Evolutionary conservation across 1,284 basidiomycete genomes (phyloP).

Genomic region (Singerocomus rubriflavus): DNA sequence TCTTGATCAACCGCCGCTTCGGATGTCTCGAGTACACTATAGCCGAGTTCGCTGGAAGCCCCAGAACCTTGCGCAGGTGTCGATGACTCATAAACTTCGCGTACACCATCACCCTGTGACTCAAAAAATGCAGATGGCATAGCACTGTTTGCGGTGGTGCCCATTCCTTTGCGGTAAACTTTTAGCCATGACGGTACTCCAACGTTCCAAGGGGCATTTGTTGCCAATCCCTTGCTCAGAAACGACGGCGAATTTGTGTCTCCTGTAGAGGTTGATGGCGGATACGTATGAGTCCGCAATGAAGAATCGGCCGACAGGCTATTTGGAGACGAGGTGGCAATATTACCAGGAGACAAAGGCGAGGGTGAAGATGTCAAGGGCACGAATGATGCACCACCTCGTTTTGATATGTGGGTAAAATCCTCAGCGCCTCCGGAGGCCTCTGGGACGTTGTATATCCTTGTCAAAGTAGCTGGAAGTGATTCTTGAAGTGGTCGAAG

Average conservation of each 20-base stretch:
- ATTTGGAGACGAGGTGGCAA: slow-evolving; percentile 5
- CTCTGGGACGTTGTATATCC: slow-evolving; percentile 34
- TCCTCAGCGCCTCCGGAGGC: slow-evolving; percentile 48
- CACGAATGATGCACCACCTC: slow-evolving; percentile 54
- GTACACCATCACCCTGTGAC: slow-evolving; percentile 31
- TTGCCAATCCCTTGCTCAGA: slow-evolving; percentile 24
- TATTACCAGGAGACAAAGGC: slow-evolving; percentile 13
- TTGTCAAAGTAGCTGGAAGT: slow-evolving; percentile 36
- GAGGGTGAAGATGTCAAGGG: slow-evolving; percentile 46
- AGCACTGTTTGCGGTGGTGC: slow-evolving; percentile 9
- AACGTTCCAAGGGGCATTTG: slow-evolving; percentile 49
- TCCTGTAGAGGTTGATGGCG: slow-evolving; percentile 59
- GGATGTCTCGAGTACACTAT: slow-evolving; percentile 71
- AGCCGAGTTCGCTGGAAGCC: slow-evolving; percentile 59
- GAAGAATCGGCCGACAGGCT: slow-evolving; percentile 20
- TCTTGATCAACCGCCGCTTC: slow-evolving; percentile 61
- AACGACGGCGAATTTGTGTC: slow-evolving; percentile 30
- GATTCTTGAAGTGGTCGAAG: slow-evolving; percentile 63
- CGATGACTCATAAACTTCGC: slow-evolving; percentile 53
- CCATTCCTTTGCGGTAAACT: slow-evolving; percentile 47
- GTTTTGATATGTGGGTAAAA: slow-evolving; percentile 66
- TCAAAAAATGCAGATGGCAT: slow-evolving; percentile 9
- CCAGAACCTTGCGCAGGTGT: slow-evolving; percentile 25
- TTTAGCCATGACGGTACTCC: slow-evolving; percentile 72
- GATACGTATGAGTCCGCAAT: slow-evolving; percentile 63